Evolutionary conservation across 2,329 filamentous ascomycete species (phyloP).

Genomic region (Ascochyta clinopodiicola): DNA sequence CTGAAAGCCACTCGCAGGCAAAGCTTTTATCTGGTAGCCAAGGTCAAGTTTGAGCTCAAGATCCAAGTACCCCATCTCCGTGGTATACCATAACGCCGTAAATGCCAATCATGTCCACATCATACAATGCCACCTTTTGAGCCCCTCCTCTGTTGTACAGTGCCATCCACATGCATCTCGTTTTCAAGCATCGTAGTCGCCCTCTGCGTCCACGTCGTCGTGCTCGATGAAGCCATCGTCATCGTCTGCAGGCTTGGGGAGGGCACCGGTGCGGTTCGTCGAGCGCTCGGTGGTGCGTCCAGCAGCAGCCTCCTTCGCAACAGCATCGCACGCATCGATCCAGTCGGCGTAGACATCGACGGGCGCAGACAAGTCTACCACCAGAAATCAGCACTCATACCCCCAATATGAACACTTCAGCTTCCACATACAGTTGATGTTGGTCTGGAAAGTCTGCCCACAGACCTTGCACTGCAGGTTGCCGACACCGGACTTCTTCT

Average conservation of each 20-base stretch:
- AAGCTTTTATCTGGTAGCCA: conserved; percentile 11
- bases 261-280: conserved; percentile 34
- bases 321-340: conserved; percentile 89
- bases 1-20: conserved; percentile 1
- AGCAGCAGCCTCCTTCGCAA: conserved; percentile 67
- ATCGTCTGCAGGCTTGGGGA: conserved; percentile 35
- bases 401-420: not conserved
- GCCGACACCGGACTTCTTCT: conserved; percentile 90
- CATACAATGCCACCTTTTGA: conserved; percentile 19
- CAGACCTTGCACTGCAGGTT: conserved; percentile 90
- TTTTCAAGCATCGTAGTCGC: conserved; percentile 42
- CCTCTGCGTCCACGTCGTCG: conserved; percentile 49
- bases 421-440: conserved; percentile 79
- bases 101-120: conserved; percentile 23
- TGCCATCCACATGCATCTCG: conserved; percentile 20
- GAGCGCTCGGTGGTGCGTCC: conserved; percentile 38
- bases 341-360: conserved; percentile 98
- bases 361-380: conserved; percentile 79
- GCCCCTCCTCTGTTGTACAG: conserved; percentile 19
- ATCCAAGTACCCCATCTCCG: conserved; percentile 20
- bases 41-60: conserved; percentile 1
- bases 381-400: conserved; percentile 19
- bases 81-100: conserved; percentile 38
- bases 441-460: conserved; percentile 90
- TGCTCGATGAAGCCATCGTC: conserved; percentile 49